Conservation (phyloP, 1,284 basidiomycete genomes). For the Acaromyces ingoldii region DNA sequence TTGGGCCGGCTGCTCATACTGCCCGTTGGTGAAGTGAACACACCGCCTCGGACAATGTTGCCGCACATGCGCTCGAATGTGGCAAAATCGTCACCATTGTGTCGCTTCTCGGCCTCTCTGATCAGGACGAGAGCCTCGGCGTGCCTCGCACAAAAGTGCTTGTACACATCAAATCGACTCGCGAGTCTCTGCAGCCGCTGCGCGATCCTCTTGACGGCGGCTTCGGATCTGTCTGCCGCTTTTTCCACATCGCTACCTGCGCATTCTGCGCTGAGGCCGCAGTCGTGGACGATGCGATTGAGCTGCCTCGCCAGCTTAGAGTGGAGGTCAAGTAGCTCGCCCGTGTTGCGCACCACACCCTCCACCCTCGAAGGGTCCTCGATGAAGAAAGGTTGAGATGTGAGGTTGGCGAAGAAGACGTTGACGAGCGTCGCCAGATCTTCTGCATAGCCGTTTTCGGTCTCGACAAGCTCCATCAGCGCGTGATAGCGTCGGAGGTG, state of each 20-base stretch:
- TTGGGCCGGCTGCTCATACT: not conserved
- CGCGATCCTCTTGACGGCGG: slow-evolving; percentile 1
- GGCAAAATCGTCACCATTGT: slow-evolving; percentile 38
- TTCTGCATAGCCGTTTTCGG: slow-evolving; percentile 46
- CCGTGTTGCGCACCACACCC: slow-evolving; percentile 41
- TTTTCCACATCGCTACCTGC: slow-evolving; percentile 5
- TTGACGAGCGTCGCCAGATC: slow-evolving; percentile 40
- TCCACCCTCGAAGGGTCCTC: slow-evolving; percentile 31
- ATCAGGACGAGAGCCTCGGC: slow-evolving; percentile 44
- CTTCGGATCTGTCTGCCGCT: slow-evolving; percentile 7
- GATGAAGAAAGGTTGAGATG: slow-evolving; percentile 41
- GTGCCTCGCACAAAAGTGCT: slow-evolving; percentile 46
- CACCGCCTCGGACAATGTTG: slow-evolving; percentile 21
- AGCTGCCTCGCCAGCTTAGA: slow-evolving; percentile 31
- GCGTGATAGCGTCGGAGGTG: slow-evolving; percentile 33
- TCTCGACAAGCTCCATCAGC: slow-evolving; percentile 46
- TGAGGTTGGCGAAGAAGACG: slow-evolving; percentile 45
- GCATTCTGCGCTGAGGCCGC: slow-evolving; percentile 12
- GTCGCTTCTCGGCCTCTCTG: slow-evolving; percentile 41
- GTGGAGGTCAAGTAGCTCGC: slow-evolving; percentile 36
- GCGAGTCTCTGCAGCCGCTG: not conserved
- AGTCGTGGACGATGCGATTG: slow-evolving; percentile 26
- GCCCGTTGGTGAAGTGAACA: not conserved
- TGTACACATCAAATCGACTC: slow-evolving; percentile 10
- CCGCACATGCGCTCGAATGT: slow-evolving; percentile 39